Evolutionary conservation across 768 basidiomycete genomes (phyloP).

Genomic region (Pluteus cervinus): DNA sequence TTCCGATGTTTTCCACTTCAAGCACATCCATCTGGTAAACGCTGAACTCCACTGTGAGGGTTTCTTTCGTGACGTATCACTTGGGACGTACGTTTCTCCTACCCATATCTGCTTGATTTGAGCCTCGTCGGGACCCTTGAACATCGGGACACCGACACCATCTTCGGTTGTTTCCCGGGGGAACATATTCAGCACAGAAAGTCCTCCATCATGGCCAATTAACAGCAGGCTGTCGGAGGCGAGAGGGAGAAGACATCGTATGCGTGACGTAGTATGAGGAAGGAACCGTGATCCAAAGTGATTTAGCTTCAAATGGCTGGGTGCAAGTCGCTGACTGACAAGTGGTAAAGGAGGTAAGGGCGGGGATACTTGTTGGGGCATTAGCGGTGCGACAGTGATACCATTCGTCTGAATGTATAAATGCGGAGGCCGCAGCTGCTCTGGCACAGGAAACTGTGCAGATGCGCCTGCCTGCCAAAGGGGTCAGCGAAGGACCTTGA

Average conservation of each 20-base stretch:
- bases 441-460: not conserved
- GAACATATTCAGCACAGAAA: constrained; percentile 80
- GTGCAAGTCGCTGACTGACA: constrained; percentile 44
- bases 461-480: not conserved
- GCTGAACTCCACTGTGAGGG: constrained; percentile 30
- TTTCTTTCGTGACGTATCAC: not conserved
- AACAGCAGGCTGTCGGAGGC: constrained; percentile 60
- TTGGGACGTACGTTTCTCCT: constrained; percentile 60
- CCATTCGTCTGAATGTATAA: constrained; percentile 43
- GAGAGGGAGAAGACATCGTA: constrained; percentile 70
- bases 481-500: not conserved
- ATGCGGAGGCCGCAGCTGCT: constrained; percentile 11
- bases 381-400: constrained; percentile 23
- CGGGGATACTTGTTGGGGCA: constrained; percentile 20
- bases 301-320: constrained; percentile 62
- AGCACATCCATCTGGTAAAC: constrained; percentile 75
- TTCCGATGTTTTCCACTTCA: constrained; percentile 54
- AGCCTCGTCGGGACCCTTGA: constrained; percentile 73
- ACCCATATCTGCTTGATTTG: constrained; percentile 62
- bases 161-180: constrained; percentile 61
- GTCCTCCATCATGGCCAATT: constrained; percentile 73
- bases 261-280: constrained; percentile 70
- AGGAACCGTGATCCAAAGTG: constrained; percentile 84
- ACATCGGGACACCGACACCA: constrained; percentile 35
- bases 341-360: constrained; percentile 36